phyloP scores from a whole-genome alignment of 2,329 filamentous ascomycete species.

The Phaeophleospora eucalypticola region DNA sequence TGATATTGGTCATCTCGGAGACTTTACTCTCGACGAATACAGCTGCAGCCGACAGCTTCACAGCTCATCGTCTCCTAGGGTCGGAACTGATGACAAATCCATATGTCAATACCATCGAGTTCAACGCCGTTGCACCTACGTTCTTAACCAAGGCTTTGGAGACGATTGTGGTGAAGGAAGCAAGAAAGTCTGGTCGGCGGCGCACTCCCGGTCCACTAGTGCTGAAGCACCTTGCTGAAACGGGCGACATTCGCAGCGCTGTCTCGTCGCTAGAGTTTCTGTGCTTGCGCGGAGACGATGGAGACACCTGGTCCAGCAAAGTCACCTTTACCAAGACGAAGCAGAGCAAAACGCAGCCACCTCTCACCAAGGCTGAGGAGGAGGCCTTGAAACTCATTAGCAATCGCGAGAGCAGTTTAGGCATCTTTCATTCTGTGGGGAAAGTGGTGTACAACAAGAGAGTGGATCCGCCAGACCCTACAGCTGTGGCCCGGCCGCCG shows the following conservation, averaged over 20 bases:
- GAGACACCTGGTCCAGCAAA: slow-evolving; percentile 69
- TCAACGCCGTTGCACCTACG: slow-evolving; percentile 86
- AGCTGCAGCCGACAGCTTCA: slow-evolving; percentile 84
- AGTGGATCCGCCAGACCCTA: slow-evolving; percentile 48
- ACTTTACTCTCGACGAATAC: slow-evolving; percentile 81
- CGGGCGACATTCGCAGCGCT: slow-evolving; percentile 90
- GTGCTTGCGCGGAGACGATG: slow-evolving; percentile 74
- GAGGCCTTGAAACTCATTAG: slow-evolving; percentile 77
- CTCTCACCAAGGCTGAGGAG: slow-evolving; percentile 71
- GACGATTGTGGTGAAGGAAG: slow-evolving; percentile 77
- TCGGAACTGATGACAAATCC: slow-evolving; percentile 81
- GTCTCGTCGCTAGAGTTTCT: slow-evolving; percentile 88
- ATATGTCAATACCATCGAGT: slow-evolving; percentile 75
- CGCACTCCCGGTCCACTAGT: slow-evolving; percentile 74
- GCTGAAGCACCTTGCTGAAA: slow-evolving; percentile 73
- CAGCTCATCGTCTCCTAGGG: slow-evolving; percentile 82
- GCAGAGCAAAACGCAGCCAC: slow-evolving; percentile 53
- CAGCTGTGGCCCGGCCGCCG: slow-evolving; percentile 40
- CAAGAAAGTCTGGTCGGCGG: slow-evolving; percentile 68
- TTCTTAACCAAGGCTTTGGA: slow-evolving; percentile 81
- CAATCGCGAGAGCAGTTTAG: slow-evolving; percentile 81
- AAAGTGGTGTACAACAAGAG: slow-evolving; percentile 97
- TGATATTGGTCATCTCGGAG: slow-evolving; percentile 89
- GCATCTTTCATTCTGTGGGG: slow-evolving; percentile 93
- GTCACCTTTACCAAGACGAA: slow-evolving; percentile 67